A percentile compares a stretch with the other conserved stretches of the same genome.
Conservation (phyloP, 2,329 filamentous ascomycete species). For the Colletotrichum sojae region DNA sequence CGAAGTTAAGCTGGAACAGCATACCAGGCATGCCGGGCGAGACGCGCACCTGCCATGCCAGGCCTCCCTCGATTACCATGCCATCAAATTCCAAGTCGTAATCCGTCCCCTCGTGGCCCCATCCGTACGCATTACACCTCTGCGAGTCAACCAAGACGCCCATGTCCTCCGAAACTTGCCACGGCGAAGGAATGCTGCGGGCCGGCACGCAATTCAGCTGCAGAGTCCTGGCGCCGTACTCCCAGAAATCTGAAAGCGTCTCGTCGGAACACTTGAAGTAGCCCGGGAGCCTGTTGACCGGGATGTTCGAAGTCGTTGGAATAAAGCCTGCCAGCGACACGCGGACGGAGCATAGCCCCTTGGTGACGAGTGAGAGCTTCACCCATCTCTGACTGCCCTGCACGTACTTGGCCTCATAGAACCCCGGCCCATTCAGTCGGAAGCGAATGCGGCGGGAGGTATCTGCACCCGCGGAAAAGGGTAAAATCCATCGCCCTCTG, state of each 20-base stretch:
- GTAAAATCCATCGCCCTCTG: conserved; percentile 3
- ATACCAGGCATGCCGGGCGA: conserved; percentile 16
- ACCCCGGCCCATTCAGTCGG: conserved; percentile 12
- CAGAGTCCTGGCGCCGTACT: conserved; percentile 13
- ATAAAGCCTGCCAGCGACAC: conserved; percentile 13
- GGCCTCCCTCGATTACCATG: conserved; percentile 9
- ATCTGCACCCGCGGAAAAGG: conserved; percentile 16
- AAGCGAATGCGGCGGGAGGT: conserved; percentile 13
- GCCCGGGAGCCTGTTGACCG: conserved; percentile 7
- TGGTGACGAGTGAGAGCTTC: conserved; percentile 19
- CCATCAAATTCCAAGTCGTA: conserved; percentile 20
- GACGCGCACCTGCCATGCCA: conserved; percentile 16
- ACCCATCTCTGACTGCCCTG: conserved; percentile 20
- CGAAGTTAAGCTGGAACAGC: conserved; percentile 9
- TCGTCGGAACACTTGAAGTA: conserved; percentile 15
- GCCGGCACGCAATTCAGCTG: conserved; percentile 16
- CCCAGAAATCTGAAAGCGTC: conserved; percentile 6
- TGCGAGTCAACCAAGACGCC: conserved; percentile 17
- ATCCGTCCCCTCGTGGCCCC: conserved; percentile 13
- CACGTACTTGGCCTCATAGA: conserved; percentile 22
- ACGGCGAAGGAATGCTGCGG: conserved; percentile 13
- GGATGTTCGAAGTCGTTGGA: conserved; percentile 9
- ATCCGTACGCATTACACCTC: conserved; percentile 16
- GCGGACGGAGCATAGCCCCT: background rate
- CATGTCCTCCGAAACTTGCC: conserved; percentile 18